Base-by-base conservation (phyloP, 179 eudicot genomes). In the Carnegiea gigantea region DNA sequence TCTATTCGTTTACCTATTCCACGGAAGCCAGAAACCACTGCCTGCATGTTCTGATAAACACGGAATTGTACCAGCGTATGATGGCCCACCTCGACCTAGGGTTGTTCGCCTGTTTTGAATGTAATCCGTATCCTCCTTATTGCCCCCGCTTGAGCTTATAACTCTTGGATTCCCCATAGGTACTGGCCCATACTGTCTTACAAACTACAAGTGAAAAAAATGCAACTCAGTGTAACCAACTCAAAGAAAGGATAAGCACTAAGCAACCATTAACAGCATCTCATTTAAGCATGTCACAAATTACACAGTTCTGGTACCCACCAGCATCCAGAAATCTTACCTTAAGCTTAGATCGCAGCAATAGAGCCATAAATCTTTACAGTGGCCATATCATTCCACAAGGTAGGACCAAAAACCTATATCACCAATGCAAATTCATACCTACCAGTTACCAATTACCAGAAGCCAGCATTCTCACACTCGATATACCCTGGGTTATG, bases 21-120 rank as follows among this genome's bases (percentile, higher is more conserved):
- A 78, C 48, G 93, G 93, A 86, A 89, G 89, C 79, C 87, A 89
- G 83, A 90, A 89, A 74, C 77, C 71, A 23, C 80, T 64, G 38
- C 88, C 85, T 62, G 57, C 17, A 51, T 43, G 82, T 82, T 89
- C 87, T 77, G 86, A 80, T 33, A 43, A 81, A 81, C 78, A 33
- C 23, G 79, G 77, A 73, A 46, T 64, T 12, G 75, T 36, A 36
- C 82, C 85, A 74, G 70, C 65, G 75, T 65, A 38, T 2, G 82
- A 23, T 79, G 74, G 70, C 49, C 51, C 70, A 62, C 51, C 46
- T 51, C 13, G 75, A 38, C 82, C 75, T 28, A 82, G 80, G 82
- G 77, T 79, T 77, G 88, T 38, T 46, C 77, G 80, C 78, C 71
- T 73, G 14, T 62, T 78, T 80, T 80, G 81, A 84, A 13, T 46